A percentile compares a stretch with the other conserved stretches of the same genome.
Evolutionary conservation across 1,284 basidiomycete genomes (phyloP).

Genomic region (Phlebopus sp.): DNA sequence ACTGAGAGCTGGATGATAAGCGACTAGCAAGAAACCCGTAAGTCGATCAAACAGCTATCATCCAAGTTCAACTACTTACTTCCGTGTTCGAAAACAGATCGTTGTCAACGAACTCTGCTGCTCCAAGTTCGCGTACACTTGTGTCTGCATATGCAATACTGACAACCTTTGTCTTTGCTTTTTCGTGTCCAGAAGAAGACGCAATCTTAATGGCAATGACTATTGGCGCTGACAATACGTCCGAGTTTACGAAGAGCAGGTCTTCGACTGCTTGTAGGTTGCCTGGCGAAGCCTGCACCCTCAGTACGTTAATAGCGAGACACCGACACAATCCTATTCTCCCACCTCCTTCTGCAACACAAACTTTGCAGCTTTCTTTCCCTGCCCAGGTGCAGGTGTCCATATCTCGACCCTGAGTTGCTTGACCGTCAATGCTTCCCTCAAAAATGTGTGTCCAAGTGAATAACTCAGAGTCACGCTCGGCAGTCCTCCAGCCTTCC

Average conservation of each 20-base stretch:
- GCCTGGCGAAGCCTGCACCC: slow-evolving; percentile 84
- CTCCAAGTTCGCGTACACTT: slow-evolving; percentile 69
- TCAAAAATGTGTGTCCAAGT: slow-evolving; percentile 83
- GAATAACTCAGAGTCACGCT: slow-evolving; percentile 78
- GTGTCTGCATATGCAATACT: slow-evolving; percentile 80
- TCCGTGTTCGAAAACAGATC: slow-evolving; percentile 96
- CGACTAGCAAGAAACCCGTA: slow-evolving; percentile 52
- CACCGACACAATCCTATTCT: not conserved
- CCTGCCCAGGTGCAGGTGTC: slow-evolving; percentile 69
- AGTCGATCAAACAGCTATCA: not conserved
- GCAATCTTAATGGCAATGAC: slow-evolving; percentile 87
- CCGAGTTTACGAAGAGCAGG: slow-evolving; percentile 82
- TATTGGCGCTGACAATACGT: slow-evolving; percentile 84
- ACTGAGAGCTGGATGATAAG: slow-evolving; percentile 95
- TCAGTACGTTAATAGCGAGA: slow-evolving; percentile 11
- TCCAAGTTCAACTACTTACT: slow-evolving; percentile 43
- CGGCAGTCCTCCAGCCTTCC: slow-evolving; percentile 59
- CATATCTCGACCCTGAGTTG: slow-evolving; percentile 97
- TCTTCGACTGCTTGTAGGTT: slow-evolving; percentile 95
- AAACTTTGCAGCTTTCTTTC: slow-evolving; percentile 75
- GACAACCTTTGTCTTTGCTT: slow-evolving; percentile 59
- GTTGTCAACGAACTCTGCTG: slow-evolving; percentile 90
- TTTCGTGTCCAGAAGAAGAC: slow-evolving; percentile 46
- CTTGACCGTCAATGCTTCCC: slow-evolving; percentile 87
- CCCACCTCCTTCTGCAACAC: slow-evolving; percentile 75